A percentile compares a stretch with the other conserved stretches of the same genome.
Conservation (phyloP, 2,329 filamentous ascomycete species). For the Botrytis deweyae region DNA sequence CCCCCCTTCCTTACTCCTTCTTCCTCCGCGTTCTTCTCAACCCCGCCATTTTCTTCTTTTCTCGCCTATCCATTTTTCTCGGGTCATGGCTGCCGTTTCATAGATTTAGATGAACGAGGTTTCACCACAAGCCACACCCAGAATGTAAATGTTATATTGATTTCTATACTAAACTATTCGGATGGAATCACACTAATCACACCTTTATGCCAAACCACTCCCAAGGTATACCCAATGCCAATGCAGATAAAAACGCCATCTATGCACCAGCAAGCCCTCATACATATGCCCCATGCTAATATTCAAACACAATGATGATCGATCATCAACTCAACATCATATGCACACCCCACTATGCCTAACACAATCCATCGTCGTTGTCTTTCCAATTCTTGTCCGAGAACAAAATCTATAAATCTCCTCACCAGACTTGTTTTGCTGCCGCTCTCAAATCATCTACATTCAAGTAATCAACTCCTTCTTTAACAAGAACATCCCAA, state of each 20-base stretch:
- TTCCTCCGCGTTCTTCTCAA: too few relatives aligned
- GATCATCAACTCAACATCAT: not conserved
- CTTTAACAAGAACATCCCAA: conserved; percentile 55
- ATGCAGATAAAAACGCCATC: conserved; percentile 10
- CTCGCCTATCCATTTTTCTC: not conserved
- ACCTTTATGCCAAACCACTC: not conserved
- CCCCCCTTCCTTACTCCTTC: not conserved
- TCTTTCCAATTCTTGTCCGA: not conserved
- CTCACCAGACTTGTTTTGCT: conserved; percentile 32
- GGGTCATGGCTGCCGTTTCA: not conserved
- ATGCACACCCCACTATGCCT: not conserved
- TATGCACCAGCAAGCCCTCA: not conserved
- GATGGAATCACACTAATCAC: not conserved
- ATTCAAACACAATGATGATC: not conserved
- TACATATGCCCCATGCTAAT: not conserved
- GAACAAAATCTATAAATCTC: not conserved
- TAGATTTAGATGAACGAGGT: not conserved
- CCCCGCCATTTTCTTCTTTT: not conserved
- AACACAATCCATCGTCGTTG: not conserved
- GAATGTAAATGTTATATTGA: not conserved
- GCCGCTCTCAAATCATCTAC: conserved; percentile 56
- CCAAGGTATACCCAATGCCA: conserved; percentile 7
- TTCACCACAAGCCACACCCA: not conserved
- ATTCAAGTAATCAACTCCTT: conserved; percentile 61
- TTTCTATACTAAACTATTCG: not conserved